phyloP scores from a whole-genome alignment of 1,139 yeast species.

The Sugiyamaella pinicola region DNA sequence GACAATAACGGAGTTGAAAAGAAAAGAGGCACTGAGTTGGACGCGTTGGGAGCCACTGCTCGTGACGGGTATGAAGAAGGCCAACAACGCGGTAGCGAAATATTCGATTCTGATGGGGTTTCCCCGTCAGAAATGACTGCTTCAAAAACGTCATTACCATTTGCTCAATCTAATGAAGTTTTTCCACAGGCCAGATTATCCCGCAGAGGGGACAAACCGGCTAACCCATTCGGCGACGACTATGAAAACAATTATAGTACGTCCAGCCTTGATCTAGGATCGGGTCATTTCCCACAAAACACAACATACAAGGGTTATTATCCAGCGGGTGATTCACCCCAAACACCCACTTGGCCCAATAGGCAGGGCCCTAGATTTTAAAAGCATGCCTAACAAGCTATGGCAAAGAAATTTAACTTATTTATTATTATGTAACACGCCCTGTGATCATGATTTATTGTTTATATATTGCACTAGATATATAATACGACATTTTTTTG shows the following conservation, averaged over 20 bases:
- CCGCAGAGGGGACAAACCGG: conserved; percentile 22
- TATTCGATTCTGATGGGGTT: conserved; percentile 8
- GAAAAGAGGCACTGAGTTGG: conserved; percentile 61
- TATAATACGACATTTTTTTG: neutral
- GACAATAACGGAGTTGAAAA: conserved; percentile 48
- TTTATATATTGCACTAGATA: neutral
- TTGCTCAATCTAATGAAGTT: conserved; percentile 21
- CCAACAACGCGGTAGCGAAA: conserved; percentile 7
- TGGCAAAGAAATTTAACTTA: conserved; percentile 4
- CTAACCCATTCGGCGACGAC: conserved; percentile 21
- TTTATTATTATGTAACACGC: conserved; percentile 2
- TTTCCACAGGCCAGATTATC: conserved; percentile 34
- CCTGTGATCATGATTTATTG: conserved; percentile 1
- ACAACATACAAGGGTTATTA: conserved; percentile 29
- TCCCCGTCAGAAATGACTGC: conserved; percentile 10
- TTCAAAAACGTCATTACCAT: conserved; percentile 16
- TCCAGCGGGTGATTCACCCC: conserved; percentile 25
- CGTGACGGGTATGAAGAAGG: conserved; percentile 49
- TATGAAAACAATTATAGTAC: conserved; percentile 20
- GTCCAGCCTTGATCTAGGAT: conserved; percentile 18
- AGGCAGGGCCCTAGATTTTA: conserved; percentile 20
- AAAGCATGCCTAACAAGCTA: conserved; percentile 3
- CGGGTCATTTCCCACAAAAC: conserved; percentile 24
- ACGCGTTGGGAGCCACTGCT: conserved; percentile 87
- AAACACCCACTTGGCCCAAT: conserved; percentile 12